phyloP scores from a whole-genome alignment of 1,284 basidiomycete species.

The Anthracocystis walkeri region DNA sequence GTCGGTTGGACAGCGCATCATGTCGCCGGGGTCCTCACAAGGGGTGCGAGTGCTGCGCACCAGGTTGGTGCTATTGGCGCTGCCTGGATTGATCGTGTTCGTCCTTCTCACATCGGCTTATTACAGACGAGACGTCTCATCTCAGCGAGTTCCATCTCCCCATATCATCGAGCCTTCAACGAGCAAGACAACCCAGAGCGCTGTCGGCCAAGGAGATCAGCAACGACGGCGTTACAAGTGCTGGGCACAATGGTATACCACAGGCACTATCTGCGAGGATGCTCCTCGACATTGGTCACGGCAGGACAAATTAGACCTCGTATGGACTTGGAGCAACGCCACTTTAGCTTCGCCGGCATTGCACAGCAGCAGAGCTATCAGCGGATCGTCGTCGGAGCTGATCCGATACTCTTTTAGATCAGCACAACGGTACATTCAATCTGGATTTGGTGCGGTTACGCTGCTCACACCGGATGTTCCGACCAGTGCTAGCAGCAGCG shows the following conservation, averaged over 20 bases:
- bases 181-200: not conserved
- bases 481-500: not conserved
- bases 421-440: constrained; percentile 26
- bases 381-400: constrained; percentile 15
- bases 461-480: constrained; percentile 38
- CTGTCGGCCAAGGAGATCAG: not conserved
- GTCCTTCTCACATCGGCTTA: constrained; percentile 17
- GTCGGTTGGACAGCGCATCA: not conserved
- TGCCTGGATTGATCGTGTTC: constrained; percentile 20
- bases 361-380: not conserved
- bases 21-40: not conserved
- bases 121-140: constrained; percentile 4
- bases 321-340: constrained; percentile 34
- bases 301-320: constrained; percentile 23
- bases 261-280: constrained; percentile 16
- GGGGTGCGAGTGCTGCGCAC: constrained; percentile 12
- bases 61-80: constrained; percentile 18
- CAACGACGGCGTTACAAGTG: constrained; percentile 8
- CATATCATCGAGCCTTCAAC: not conserved
- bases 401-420: constrained; percentile 43
- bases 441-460: constrained; percentile 31
- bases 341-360: not conserved
- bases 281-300: constrained; percentile 13
- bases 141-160: constrained; percentile 1
- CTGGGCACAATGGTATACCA: constrained; percentile 33